A percentile compares a stretch with the other conserved stretches of the same genome.
phyloP scores from a whole-genome alignment of 1,139 yeast species.

The Candida neerlandica region DNA sequence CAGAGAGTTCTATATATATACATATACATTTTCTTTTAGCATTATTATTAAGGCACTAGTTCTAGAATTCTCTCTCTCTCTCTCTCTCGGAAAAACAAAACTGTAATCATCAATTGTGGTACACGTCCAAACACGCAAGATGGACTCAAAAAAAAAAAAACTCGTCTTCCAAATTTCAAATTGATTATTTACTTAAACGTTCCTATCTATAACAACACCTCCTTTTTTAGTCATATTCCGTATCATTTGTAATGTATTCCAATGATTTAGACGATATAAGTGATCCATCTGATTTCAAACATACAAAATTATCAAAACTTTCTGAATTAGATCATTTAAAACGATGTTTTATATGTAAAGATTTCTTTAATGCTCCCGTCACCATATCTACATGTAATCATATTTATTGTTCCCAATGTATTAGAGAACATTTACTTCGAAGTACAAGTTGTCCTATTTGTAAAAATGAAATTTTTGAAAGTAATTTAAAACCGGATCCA shows the following conservation, averaged over 20 bases:
- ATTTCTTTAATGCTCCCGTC: conserved; percentile 78
- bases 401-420: conserved; percentile 88
- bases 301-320: conserved; percentile 56
- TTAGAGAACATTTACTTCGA: conserved; percentile 65
- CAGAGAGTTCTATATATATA: too few relatives aligned
- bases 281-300: conserved; percentile 74
- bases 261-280: conserved; percentile 24
- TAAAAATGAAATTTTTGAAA: conserved; percentile 68
- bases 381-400: conserved; percentile 81
- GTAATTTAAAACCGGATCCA: conserved; percentile 66
- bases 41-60: not conserved
- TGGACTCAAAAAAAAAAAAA: not conserved
- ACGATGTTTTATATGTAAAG: conserved; percentile 92
- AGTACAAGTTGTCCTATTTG: conserved; percentile 81
- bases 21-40: not conserved
- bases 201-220: not conserved
- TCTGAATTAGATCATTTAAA: conserved; percentile 68
- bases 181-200: too few relatives aligned
- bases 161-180: not conserved
- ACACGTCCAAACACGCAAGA: not conserved
- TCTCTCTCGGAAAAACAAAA: too few relatives aligned
- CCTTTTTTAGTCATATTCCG: not conserved
- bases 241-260: not conserved
- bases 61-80: too few relatives aligned
- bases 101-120: not conserved